These are phyloP conservation scores for Talaromyces sp. DNA, from an alignment of 2,329 filamentous ascomycete genomes.

Conservation along the genomic window DNA sequence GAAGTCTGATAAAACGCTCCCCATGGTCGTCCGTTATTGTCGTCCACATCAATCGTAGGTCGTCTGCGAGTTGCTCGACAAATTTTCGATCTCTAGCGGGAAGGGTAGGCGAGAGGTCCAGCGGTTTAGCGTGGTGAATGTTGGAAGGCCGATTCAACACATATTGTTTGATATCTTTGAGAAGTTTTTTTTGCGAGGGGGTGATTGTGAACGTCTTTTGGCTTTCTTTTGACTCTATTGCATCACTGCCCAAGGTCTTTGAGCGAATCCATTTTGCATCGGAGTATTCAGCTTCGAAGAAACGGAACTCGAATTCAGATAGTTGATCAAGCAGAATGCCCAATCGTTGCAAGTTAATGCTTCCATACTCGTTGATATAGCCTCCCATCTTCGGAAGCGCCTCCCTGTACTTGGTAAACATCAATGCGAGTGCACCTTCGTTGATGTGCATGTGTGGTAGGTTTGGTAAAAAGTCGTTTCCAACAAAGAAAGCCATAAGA, in stretches of 20 bases:
- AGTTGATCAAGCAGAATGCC: conserved; percentile 76
- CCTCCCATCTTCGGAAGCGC: conserved; percentile 82
- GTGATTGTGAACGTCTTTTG: conserved; percentile 69
- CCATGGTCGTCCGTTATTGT: conserved; percentile 63
- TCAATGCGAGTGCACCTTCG: conserved; percentile 90
- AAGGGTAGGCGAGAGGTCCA: conserved; percentile 71
- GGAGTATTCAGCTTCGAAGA: conserved; percentile 85
- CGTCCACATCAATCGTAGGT: conserved; percentile 63
- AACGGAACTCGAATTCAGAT: conserved; percentile 82
- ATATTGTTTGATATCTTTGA: conserved; percentile 77
- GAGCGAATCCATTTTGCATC: conserved; percentile 90
- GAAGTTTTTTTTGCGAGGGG: conserved; percentile 74
- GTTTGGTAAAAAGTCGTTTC: conserved; percentile 98
- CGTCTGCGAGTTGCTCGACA: conserved; percentile 77
- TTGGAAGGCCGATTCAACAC: conserved; percentile 65
- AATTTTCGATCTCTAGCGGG: conserved; percentile 89
- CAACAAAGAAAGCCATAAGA: conserved; percentile 98
- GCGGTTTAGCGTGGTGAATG: conserved; percentile 45
- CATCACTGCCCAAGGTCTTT: conserved; percentile 71
- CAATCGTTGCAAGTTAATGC: conserved; percentile 81
- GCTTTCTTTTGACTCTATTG: conserved; percentile 56
- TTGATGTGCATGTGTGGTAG: conserved; percentile 96
- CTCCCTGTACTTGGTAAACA: conserved; percentile 96
- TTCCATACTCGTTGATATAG: conserved; percentile 93
- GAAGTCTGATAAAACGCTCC: conserved; percentile 63